Percentiles rank a stretch among this genome's conserved stretches.
These are phyloP conservation scores for Luffa acutangula DNA, from an alignment of 306 rosid genomes.

Conservation along the genomic window DNA sequence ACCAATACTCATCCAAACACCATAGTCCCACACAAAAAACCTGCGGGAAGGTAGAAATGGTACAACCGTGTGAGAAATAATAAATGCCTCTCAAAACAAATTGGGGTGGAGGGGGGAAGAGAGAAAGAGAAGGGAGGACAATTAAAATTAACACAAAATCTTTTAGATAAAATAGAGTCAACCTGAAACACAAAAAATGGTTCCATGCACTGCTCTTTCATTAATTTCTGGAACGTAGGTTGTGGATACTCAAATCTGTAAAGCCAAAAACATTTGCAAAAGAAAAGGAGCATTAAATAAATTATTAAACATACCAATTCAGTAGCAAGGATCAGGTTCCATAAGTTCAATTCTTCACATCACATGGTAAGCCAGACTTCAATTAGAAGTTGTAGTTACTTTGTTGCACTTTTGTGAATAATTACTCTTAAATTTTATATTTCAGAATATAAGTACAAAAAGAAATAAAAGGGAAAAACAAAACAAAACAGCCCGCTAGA, in stretches of 20 bases:
- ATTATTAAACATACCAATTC: not conserved
- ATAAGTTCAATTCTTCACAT: not conserved
- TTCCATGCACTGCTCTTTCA: constrained; percentile 97
- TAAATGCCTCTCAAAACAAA: not conserved
- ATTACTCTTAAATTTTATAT: not conserved
- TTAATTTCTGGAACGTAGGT: constrained; percentile 88
- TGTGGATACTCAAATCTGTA: constrained; percentile 95
- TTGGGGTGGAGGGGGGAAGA: not conserved
- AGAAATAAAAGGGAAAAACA: not conserved
- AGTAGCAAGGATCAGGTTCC: not conserved
- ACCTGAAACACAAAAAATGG: constrained; percentile 99
- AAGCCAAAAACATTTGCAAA: constrained; percentile 17
- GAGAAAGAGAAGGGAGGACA: not conserved
- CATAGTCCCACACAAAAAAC: constrained; percentile 99
- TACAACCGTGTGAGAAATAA: constrained; percentile 8
- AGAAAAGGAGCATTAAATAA: not conserved
- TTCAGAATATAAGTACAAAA: not conserved
- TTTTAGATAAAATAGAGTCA: not conserved
- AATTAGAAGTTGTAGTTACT: not conserved
- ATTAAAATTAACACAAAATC: constrained; percentile 20
- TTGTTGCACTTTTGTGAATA: not conserved
- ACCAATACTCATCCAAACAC: constrained; percentile 99
- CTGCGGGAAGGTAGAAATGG: constrained; percentile 22
- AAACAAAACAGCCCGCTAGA: not conserved
- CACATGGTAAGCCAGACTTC: not conserved